Percentiles rank a stretch among this genome's conserved stretches.
Evolutionary conservation across 768 basidiomycete genomes (phyloP).

Genomic region (Tulasnella calospora): DNA sequence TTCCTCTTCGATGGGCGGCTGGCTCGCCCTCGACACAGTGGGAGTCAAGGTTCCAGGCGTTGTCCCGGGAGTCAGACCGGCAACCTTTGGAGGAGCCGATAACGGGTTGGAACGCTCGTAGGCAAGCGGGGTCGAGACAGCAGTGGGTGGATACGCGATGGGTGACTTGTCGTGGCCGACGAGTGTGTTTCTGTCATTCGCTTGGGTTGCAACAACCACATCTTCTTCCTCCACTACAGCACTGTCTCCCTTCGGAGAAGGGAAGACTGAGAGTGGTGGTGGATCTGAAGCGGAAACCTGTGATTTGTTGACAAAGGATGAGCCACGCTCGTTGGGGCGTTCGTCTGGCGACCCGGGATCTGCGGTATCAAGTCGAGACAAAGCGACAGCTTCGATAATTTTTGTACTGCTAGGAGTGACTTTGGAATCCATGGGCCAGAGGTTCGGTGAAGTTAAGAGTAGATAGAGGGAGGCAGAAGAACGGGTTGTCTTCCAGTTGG

Average conservation of each 20-base stretch:
- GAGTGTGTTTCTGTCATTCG: not conserved
- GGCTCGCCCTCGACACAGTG: not conserved
- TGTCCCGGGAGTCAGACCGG: not conserved
- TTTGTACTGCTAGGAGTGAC: not conserved
- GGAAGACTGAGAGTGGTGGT: not conserved
- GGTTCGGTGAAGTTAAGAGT: not conserved
- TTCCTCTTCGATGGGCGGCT: not conserved
- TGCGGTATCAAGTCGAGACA: not conserved
- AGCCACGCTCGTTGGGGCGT: not conserved
- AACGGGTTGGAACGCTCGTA: not conserved
- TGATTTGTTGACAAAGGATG: not conserved
- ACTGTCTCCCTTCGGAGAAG: not conserved
- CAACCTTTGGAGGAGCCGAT: not conserved
- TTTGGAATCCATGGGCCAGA: not conserved
- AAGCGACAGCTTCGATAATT: not conserved
- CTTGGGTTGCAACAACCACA: not conserved
- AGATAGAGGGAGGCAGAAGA: not conserved
- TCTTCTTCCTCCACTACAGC: not conserved
- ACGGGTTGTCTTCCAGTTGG: not conserved
- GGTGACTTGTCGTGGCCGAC: not conserved
- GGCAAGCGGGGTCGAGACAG: not conserved
- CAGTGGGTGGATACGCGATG: not conserved
- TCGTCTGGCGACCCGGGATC: not conserved
- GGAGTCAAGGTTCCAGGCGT: conserved; percentile 3
- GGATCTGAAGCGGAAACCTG: not conserved